Base-by-base conservation (phyloP, 2,329 filamentous ascomycete genomes). In the Trichoderma koningii region DNA sequence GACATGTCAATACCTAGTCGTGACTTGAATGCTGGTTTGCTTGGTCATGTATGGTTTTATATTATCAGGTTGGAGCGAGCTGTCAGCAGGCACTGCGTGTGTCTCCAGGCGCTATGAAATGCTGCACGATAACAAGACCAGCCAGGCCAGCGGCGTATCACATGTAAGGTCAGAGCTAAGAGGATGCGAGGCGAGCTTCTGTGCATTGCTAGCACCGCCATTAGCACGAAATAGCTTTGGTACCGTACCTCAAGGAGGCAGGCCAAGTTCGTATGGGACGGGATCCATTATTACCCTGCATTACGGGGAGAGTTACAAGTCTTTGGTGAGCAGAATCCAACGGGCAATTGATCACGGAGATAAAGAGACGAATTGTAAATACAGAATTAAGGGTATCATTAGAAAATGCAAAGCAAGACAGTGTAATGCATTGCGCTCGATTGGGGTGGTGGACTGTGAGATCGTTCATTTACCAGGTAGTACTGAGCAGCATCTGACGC, bases 141-240 rank as follows among this genome's bases (percentile, higher is more conserved):
- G 44, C 15, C 7, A 38, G 28, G 34, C 48, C 44, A 23, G 12
- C 15, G 10, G 6, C 21, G n/a, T 50, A 26, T 42, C 23, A 41
- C 41, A 30, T 30, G 17, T 52, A 61, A 44, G 34, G 42, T 38
- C 34, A 38, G 34, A 14, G 34, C 34, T 12, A 17, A 19, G 38
- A 28, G 21, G 21, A 51, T n/a, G 23, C 14, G 47, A 5, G 21
- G 23, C 14, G 47, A 5, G 21, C 44, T 51, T 28, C 28, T 30
- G 38, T 50, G 57, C 57, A 61, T 61, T 51, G n/a, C 47, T 57
- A 50, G 44, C 30, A 59, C 56, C 41, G 17, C 50, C 34, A 38
- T 14, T 38, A 38, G 34, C 34, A 52, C 50, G 28, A 34, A 34
- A 34, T 30, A 7, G 17, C 26, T 52, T 61, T 48, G 55, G n/a